Base-by-base conservation (phyloP, 495 filamentous ascomycete genomes). In the Talaromyces thailandensis region DNA sequence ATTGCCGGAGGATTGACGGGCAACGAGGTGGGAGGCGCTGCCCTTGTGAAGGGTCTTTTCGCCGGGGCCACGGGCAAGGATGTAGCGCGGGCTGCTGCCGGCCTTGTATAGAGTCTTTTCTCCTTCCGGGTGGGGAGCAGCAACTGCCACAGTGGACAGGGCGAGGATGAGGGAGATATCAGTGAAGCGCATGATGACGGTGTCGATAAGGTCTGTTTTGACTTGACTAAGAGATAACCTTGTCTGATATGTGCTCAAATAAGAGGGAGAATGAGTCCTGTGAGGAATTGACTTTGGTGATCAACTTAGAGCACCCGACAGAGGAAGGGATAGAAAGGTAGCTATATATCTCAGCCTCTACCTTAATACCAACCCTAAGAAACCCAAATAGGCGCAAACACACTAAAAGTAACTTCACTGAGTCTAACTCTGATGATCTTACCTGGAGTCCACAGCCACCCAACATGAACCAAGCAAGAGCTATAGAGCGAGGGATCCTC, bases 101-200 rank as follows among this genome's bases (percentile, higher is more conserved):
- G n/a, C 26, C 11, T 61, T 61, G 24, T 61, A 35, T 6, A 50
- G 40, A 32, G 26, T 12, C n/a, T 61, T 61, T 26, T 61, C 59
- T 7, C 8, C 25, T 23, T 57, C 55, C 2, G 55, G 55, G 29
- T 25, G 28, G 16, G 51, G 55, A 32, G 59, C 37, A 29, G 43
- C 59, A 23, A 61, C 25, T 29, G 43, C 28, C 12, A 29, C 45
- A 14, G 43, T 14, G 23, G 59, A 61, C 26, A 61, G 59, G 2
- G 59, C 59, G 26, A 61, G 25, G 45, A 61, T 6, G 25, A 61
- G 24, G 28, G 59, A 61, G 28, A 61, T 50, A 14, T 61, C 59
- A 31, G 43, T 31, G 26, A 61, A 61, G 14, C 59, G 59, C 59
- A 61, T 61, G n/a, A 16, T 59, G 35, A 24, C 12, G 50, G 14